These are phyloP conservation scores for Penicillium verhagenii DNA, from an alignment of 495 filamentous ascomycete genomes.

Conservation along the genomic window DNA sequence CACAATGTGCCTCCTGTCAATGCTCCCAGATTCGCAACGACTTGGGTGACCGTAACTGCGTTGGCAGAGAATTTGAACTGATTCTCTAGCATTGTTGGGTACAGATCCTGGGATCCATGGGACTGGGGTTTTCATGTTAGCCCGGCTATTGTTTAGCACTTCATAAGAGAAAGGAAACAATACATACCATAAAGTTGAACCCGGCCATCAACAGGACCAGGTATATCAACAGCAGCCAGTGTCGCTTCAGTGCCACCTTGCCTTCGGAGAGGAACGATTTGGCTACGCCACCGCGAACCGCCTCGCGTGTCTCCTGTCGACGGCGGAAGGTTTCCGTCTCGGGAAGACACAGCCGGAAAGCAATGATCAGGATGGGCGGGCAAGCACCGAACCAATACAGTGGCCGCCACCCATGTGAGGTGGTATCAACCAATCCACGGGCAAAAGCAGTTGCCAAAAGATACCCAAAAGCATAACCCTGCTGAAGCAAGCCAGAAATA, in stretches of 20 bases:
- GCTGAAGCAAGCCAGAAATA: conserved; percentile 78
- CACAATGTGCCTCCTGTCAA: conserved; percentile 73
- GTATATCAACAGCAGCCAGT: conserved; percentile 79
- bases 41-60: conserved; percentile 77
- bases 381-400: conserved; percentile 85
- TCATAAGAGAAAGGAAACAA: neutral
- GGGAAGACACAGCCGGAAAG: conserved; percentile 71
- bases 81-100: conserved; percentile 78
- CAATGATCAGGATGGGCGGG: conserved; percentile 77
- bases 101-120: conserved; percentile 89
- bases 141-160: neutral
- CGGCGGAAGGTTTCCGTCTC: conserved; percentile 70
- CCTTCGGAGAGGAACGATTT: conserved; percentile 72
- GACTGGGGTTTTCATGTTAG: conserved; percentile 36
- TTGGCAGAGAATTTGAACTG: conserved; percentile 72
- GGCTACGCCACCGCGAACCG: conserved; percentile 42
- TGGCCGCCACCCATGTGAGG: conserved; percentile 73
- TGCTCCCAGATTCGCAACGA: conserved; percentile 81
- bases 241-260: conserved; percentile 68
- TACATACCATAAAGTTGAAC: conserved; percentile 79
- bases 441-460: conserved; percentile 77
- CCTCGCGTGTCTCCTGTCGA: conserved; percentile 58
- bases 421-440: conserved; percentile 68
- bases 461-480: conserved; percentile 89
- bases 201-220: conserved; percentile 84